Evolutionary conservation across 345 rosid genomes (phyloP), one percentile per base, ranked within the genome.

Genomic region (Noccaea caerulescens): DNA sequence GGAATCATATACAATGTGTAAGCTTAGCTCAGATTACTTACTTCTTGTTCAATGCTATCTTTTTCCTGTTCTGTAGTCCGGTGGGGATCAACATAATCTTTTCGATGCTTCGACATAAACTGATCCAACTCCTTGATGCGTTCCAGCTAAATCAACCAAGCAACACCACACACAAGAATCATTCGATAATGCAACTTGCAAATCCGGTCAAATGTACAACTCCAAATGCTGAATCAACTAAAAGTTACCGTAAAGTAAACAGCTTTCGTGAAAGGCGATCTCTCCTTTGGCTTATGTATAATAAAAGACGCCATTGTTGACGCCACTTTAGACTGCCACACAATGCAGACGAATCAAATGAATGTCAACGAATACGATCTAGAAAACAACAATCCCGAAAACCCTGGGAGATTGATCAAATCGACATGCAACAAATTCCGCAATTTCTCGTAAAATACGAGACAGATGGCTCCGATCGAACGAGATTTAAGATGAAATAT

Each of bases 1-100:
- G 13, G 0, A 8, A 20, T 11, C 58, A 27, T 11, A 63, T 37
- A 23, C 14, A 47, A 49, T 1, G 8, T 1, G 23, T 13, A 42
- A 81, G 59, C 34, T 11, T 25, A 3, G 12, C 16, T 34, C n/a
- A 38, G 45, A 66, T 33, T 3, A 65, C 88, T 78, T 80, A 94
- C 97, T 81, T 94, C 97, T 38, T 85, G 95, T 76, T 94, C 99
- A 58, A 94, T 91, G 81, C 90, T 86, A 73, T 92, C 98, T 63
- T 90, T 86, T 81, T 90, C 95, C 51, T 83, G 91, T 72, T 87
- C 93, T 0, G 90, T 92, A 59, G 92, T 89, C 20, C 93, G 89
- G 51, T 86, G 95, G 66, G 79, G 56, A 80, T 91, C 99, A 52
- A 86, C 86, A 8, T 91, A 94, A 78, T 91, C 99, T 76, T 91